These are phyloP conservation scores for Plasmodium blacklocki DNA, from an alignment of 169 alveolate genomes.

Conservation along the genomic window DNA sequence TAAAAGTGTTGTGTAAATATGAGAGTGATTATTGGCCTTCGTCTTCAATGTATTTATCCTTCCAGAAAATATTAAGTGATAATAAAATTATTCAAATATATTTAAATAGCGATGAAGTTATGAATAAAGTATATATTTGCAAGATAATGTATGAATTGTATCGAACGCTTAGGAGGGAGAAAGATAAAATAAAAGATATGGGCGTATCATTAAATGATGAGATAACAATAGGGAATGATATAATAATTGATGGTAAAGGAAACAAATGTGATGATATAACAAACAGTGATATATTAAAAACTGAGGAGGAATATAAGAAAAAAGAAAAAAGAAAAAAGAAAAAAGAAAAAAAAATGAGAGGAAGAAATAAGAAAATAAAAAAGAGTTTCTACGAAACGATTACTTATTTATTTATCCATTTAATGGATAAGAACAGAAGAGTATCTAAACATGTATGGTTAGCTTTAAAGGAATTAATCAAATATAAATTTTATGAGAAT, in stretches of 20 bases:
- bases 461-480: constrained; percentile 59
- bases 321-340: neutral
- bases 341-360: neutral
- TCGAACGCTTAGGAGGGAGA: constrained; percentile 26
- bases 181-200: neutral
- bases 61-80: constrained; percentile 16
- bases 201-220: neutral
- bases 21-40: constrained; percentile 60
- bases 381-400: constrained; percentile 53
- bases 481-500: constrained; percentile 43
- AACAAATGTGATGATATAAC: neutral
- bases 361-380: constrained; percentile 6
- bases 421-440: constrained; percentile 42
- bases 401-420: constrained; percentile 45
- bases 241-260: too few relatives aligned
- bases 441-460: constrained; percentile 37
- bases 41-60: constrained; percentile 25
- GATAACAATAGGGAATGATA: neutral
- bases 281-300: neutral
- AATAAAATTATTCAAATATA: constrained; percentile 21
- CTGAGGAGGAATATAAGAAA: neutral
- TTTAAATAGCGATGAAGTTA: constrained; percentile 38
- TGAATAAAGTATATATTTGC: constrained; percentile 46
- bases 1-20: constrained; percentile 60
- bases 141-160: constrained; percentile 43